Percentiles rank a stretch among this genome's conserved stretches.
Conservation (phyloP, 2,329 filamentous ascomycete species). For the Penicillium psychrosexuale region DNA sequence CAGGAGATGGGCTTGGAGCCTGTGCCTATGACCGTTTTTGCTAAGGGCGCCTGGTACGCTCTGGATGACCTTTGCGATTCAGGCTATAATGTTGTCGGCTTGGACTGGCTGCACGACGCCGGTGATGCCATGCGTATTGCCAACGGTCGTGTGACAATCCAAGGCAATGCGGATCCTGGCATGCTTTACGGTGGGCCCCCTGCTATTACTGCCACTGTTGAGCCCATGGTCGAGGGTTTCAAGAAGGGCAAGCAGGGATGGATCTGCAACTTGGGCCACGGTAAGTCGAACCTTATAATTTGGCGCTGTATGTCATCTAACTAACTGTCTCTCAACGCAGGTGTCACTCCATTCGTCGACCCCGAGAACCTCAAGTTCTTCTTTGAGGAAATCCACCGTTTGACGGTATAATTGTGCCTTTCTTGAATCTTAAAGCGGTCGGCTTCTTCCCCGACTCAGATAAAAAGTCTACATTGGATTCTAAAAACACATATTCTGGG, state of each 20-base stretch:
- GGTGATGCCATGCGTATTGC: constrained; percentile 78
- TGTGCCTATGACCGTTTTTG: constrained; percentile 97
- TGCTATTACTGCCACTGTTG: constrained; percentile 76
- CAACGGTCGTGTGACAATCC: constrained; percentile 73
- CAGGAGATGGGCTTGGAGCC: constrained; percentile 69
- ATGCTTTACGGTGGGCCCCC: constrained; percentile 81
- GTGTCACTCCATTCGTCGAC: constrained; percentile 90
- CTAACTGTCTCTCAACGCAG: constrained; percentile 45
- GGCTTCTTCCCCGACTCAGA: constrained; percentile 9
- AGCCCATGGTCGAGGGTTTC: constrained; percentile 86
- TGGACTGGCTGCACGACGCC: constrained; percentile 93
- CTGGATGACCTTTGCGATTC: constrained; percentile 81
- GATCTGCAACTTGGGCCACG: constrained; percentile 96
- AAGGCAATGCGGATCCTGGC: constrained; percentile 95
- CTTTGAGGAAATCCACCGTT: constrained; percentile 83
- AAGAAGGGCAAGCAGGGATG: constrained; percentile 80
- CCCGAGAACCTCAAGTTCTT: constrained; percentile 91
- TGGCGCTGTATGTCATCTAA: constrained; percentile 13
- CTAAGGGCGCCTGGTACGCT: constrained; percentile 96
- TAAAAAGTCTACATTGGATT: constrained; percentile 11
- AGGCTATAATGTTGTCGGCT: constrained; percentile 87
- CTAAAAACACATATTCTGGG: constrained; percentile 4
- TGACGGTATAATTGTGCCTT: constrained; percentile 27
- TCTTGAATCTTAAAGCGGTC: not conserved
- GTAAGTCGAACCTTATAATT: constrained; percentile 50